Conservation (phyloP, 305 asterid species). For the Euphrasia arctica region DNA sequence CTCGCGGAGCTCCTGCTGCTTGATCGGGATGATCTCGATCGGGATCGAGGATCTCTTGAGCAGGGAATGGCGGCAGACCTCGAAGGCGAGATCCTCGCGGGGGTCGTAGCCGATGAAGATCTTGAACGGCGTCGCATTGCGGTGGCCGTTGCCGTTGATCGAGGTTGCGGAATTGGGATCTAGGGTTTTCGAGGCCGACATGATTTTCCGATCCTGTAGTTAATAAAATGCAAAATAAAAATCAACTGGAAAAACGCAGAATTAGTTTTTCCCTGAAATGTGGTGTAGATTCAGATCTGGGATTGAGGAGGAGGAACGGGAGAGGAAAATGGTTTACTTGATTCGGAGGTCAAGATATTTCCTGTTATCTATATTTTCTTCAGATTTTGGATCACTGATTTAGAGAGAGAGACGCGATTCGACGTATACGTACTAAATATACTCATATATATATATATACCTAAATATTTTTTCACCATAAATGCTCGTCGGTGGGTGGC, state of each 20-base stretch:
- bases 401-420: not conserved
- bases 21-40: conserved; percentile 61
- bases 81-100: conserved; percentile 69
- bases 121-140: conserved; percentile 41
- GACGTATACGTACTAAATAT: too few species aligned
- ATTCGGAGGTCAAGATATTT: conserved; percentile 15
- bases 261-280: conserved; percentile 15
- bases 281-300: conserved; percentile 29
- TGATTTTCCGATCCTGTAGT: conserved; percentile 22
- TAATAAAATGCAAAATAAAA: conserved; percentile 15
- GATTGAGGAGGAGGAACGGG: not conserved
- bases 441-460: not conserved
- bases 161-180: conserved; percentile 26
- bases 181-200: conserved; percentile 22
- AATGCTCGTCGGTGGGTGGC: too few species aligned
- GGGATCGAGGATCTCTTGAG: conserved; percentile 74
- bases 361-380: not conserved
- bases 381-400: conserved; percentile 2
- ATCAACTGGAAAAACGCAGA: conserved; percentile 8
- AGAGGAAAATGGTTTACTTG: not conserved
- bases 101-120: conserved; percentile 85
- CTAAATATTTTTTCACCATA: not conserved
- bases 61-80: conserved; percentile 76
- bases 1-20: conserved; percentile 66
- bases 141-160: conserved; percentile 31